Conservation (phyloP, 1,284 basidiomycete genomes). For the Malassezia vespertilionis region DNA sequence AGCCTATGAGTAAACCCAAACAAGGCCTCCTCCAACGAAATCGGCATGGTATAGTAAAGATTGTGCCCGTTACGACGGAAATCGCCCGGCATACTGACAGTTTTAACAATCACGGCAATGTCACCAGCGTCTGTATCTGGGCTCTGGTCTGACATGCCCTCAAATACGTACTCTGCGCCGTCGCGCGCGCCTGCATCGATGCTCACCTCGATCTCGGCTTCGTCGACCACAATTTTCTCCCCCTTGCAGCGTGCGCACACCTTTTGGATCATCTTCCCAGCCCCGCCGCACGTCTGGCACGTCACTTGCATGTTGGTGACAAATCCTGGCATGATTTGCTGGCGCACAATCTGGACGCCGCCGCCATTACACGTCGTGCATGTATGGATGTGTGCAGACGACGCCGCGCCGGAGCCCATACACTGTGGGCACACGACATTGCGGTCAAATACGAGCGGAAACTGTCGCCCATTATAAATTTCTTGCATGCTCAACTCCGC, state of each 20-base stretch:
- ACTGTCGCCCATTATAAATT: conserved; percentile 35
- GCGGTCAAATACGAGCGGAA: conserved; percentile 33
- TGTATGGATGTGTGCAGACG: conserved; percentile 34
- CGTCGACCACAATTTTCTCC: conserved; percentile 32
- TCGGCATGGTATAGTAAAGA: conserved; percentile 34
- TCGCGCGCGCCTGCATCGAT: conserved; percentile 35
- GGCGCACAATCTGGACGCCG: conserved; percentile 37
- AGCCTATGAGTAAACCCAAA: conserved; percentile 38
- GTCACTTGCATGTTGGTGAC: conserved; percentile 38
- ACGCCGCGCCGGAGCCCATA: conserved; percentile 42
- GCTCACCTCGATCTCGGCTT: conserved; percentile 36
- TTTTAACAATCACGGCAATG: conserved; percentile 32
- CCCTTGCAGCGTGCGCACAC: conserved; percentile 34
- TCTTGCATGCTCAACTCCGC: conserved; percentile 34
- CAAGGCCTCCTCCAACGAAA: conserved; percentile 40
- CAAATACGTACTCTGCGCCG: conserved; percentile 33
- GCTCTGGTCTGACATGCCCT: conserved; percentile 39
- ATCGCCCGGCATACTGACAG: conserved; percentile 23
- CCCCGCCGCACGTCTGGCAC: conserved; percentile 36
- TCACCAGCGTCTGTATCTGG: conserved; percentile 43
- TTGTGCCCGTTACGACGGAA: conserved; percentile 34
- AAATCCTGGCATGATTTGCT: conserved; percentile 48
- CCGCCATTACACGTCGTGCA: conserved; percentile 36
- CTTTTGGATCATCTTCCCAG: conserved; percentile 33
- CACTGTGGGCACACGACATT: conserved; percentile 38